Percentiles rank a stretch among this genome's conserved stretches.
These are phyloP conservation scores for Angomonas deanei DNA, from an alignment of 208 protist genomes.

Conservation along the genomic window DNA sequence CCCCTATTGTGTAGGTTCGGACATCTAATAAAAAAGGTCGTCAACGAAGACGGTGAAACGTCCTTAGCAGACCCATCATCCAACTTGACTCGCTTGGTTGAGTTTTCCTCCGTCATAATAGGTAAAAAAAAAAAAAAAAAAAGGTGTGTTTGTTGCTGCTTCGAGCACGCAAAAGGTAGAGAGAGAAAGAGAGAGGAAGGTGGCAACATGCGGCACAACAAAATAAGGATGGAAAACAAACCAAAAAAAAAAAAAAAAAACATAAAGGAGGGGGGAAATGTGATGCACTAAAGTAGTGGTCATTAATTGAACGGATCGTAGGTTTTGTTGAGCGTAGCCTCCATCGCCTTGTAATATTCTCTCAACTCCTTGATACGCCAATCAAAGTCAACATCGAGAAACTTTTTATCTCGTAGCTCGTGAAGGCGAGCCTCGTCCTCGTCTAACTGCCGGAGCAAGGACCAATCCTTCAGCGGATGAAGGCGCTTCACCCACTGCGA, in stretches of 20 bases:
- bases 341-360: slow-evolving; percentile 37
- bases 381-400: slow-evolving; percentile 72
- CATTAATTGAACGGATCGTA: not conserved
- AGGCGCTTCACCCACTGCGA: slow-evolving; percentile 77
- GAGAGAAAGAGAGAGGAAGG: too few relatives aligned
- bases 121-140: not conserved
- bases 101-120: not conserved
- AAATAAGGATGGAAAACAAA: too few relatives aligned
- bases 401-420: slow-evolving; percentile 69
- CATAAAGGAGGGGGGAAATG: too few relatives aligned
- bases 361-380: slow-evolving; percentile 78
- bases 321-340: not conserved
- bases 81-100: not conserved
- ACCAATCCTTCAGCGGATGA: slow-evolving; percentile 79
- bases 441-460: slow-evolving; percentile 72
- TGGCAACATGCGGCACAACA: too few relatives aligned
- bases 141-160: not conserved
- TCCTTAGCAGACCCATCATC: not conserved
- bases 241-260: not conserved
- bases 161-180: too few relatives aligned
- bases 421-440: slow-evolving; percentile 76
- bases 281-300: too few relatives aligned
- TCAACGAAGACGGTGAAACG: not conserved
- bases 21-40: slow-evolving; percentile 71
- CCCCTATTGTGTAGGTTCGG: slow-evolving; percentile 40